Base-by-base conservation (phyloP, 1,284 basidiomycete genomes). In the Naganishia sp. region DNA sequence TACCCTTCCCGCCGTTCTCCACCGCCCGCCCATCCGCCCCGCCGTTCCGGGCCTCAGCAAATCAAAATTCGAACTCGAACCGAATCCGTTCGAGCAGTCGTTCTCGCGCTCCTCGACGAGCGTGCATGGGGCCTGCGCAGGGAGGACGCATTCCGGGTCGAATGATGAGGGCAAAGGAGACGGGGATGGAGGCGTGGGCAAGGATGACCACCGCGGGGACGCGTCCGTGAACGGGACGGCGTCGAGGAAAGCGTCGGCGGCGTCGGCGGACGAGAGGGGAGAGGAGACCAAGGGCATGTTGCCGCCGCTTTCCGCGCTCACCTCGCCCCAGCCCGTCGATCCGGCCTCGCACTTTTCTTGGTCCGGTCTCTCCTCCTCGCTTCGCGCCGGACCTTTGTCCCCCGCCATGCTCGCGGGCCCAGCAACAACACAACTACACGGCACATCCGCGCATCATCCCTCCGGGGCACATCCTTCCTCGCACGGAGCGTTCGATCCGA, bases 321-420 rank as follows among this genome's bases (percentile, higher is more conserved):
- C 88, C 0, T 92, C 90, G 15, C 92, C 94, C 1, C 87, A 75
- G 4, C 75, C 79, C 10, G 75, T 90, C 16, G 89, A 90, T 73
- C 79, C 80, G 23, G 84, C 84, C 23, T 63, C 66, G 2, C 80
- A 84, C 67, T 92, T 90, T 76, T 82, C 84, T 49, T 94, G 92
- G 90, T 84, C 79, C 0, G 75, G 78, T 1, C 43, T 69, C 5
- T 74, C 71, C n/a, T 77, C 79, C 59, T 94, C 92, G 0, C 86
- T 97, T 36, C 86, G 94, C 54, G 85, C 92, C 0, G 94, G 94
- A 6, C 94, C 94, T 1, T 86, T 97, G 46, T 92, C 90, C 7
- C 94, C 94, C 45, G 94, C 94, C 67, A 95, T 97, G 90, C 88
- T 97, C 67, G 88, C 90, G 42, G 94, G 90, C 16, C 94, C 94